Percentiles rank a stretch among this genome's conserved stretches.
Conservation (phyloP, 495 filamentous ascomycete species). For the Penicillium argentinense region DNA sequence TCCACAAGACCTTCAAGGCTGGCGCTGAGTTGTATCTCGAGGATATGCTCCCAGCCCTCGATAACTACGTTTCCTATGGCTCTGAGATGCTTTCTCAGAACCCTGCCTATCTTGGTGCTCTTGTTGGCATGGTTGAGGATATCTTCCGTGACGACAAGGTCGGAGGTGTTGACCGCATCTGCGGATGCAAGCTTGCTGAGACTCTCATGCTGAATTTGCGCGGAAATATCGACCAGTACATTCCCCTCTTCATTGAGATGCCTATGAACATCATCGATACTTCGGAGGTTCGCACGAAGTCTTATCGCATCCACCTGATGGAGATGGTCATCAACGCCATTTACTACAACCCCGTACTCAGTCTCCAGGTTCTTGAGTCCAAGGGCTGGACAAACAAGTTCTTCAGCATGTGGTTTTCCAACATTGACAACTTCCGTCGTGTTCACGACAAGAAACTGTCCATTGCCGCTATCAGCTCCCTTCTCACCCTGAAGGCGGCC, state of each 20-base stretch:
- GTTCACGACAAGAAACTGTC: constrained; percentile 99
- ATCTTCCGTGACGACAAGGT: constrained; percentile 85
- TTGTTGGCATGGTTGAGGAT: constrained; percentile 78
- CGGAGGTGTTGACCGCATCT: constrained; percentile 92
- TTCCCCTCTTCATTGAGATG: constrained; percentile 83
- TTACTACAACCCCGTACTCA: constrained; percentile 88
- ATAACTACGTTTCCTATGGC: constrained; percentile 95
- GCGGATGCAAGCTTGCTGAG: constrained; percentile 98
- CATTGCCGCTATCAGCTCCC: constrained; percentile 84
- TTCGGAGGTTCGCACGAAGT: constrained; percentile 73
- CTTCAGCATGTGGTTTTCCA: constrained; percentile 96
- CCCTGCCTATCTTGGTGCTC: constrained; percentile 79
- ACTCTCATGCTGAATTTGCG: constrained; percentile 94
- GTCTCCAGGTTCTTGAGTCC: constrained; percentile 81
- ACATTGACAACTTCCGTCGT: constrained; percentile 86
- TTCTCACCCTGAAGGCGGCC: constrained; percentile 72
- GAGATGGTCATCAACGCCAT: constrained; percentile 99
- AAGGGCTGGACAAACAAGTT: constrained; percentile 99
- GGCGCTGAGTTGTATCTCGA: constrained; percentile 97
- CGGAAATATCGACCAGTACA: constrained; percentile 82
- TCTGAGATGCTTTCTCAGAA: constrained; percentile 74
- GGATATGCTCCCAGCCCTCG: constrained; percentile 96
- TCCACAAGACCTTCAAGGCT: constrained; percentile 94
- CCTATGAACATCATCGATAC: constrained; percentile 78
- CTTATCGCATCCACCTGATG: constrained; percentile 93